phyloP scores from a whole-genome alignment of 2,329 filamentous ascomycete species.

The Arachnopeziza araneosa region DNA sequence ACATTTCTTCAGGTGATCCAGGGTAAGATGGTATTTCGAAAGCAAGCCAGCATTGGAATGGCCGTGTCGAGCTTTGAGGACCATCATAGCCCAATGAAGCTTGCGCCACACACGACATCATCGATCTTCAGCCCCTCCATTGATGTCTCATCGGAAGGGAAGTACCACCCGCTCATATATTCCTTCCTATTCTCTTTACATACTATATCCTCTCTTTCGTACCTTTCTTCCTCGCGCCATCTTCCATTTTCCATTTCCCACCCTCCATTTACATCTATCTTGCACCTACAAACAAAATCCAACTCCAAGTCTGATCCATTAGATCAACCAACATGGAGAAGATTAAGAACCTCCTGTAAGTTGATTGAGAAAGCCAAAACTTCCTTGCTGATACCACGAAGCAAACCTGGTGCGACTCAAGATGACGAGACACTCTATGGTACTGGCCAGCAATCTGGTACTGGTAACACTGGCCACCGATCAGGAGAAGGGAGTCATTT shows the following conservation, averaged over 20 bases:
- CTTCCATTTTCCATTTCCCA: too few relatives aligned
- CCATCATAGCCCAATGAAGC: neutral
- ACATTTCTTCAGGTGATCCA: neutral
- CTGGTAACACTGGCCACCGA: neutral
- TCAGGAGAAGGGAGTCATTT: neutral
- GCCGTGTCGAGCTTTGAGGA: too few relatives aligned
- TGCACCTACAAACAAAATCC: neutral
- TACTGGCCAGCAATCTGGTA: slow-evolving; percentile 2
- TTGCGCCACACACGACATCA: slow-evolving; percentile 14
- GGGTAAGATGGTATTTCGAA: neutral
- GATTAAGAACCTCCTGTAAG: slow-evolving; percentile 30
- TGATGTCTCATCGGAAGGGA: neutral
- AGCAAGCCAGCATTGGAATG: neutral
- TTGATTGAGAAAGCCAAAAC: neutral
- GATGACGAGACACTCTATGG: slow-evolving; percentile 27
- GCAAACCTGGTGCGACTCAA: slow-evolving; percentile 19
- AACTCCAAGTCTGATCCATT: neutral
- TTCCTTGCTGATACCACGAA: slow-evolving; percentile 2
- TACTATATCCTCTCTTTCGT: neutral
- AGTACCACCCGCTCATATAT: neutral
- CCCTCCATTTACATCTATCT: neutral
- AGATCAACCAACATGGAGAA: slow-evolving; percentile 26
- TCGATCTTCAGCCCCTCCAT: slow-evolving; percentile 3
- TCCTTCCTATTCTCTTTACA: neutral
- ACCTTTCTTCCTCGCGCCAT: neutral